Evolutionary conservation across 2,329 filamentous ascomycete species (phyloP).

Genomic region (Fusarium buharicum): DNA sequence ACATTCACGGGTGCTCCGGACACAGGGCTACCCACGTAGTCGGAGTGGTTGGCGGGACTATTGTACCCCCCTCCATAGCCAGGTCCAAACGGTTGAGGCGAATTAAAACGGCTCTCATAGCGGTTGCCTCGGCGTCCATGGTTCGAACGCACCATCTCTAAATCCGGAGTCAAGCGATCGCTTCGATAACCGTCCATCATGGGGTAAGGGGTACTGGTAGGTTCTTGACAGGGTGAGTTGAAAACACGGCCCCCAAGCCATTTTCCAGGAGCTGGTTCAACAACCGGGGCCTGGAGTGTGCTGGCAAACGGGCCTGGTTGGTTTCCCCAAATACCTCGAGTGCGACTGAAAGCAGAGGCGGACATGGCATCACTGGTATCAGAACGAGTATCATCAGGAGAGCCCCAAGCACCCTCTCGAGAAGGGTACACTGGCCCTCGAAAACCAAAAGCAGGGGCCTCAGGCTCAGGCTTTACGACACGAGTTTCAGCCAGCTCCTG

Average conservation of each 20-base stretch:
- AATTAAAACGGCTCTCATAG: slow-evolving; percentile 58
- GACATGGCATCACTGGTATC: slow-evolving; percentile 67
- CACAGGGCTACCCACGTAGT: slow-evolving; percentile 51
- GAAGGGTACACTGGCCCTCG: slow-evolving; percentile 37
- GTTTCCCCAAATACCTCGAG: slow-evolving; percentile 67
- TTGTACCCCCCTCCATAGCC: slow-evolving; percentile 53
- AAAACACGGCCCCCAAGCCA: slow-evolving; percentile 60
- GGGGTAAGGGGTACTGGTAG: slow-evolving; percentile 48
- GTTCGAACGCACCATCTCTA: slow-evolving; percentile 58
- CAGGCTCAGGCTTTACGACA: slow-evolving; percentile 64
- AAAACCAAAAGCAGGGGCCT: slow-evolving; percentile 37
- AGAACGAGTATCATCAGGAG: slow-evolving; percentile 65
- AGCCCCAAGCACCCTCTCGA: slow-evolving; percentile 63
- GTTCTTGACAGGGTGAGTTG: slow-evolving; percentile 56
- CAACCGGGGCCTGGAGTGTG: slow-evolving; percentile 50
- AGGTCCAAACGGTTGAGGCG: slow-evolving; percentile 49
- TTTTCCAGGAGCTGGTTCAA: slow-evolving; percentile 50
- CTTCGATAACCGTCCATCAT: slow-evolving; percentile 55
- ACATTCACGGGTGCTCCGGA: slow-evolving; percentile 49
- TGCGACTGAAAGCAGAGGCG: slow-evolving; percentile 61
- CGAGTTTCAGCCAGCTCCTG: slow-evolving; percentile 75
- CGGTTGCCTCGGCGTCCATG: slow-evolving; percentile 59
- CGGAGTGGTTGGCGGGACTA: slow-evolving; percentile 49
- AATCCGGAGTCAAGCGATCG: slow-evolving; percentile 61
- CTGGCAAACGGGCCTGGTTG: slow-evolving; percentile 56